Percentiles rank a stretch among this genome's conserved stretches.
Conservation (phyloP, 371 early-diverging fungal genomes). For the Circinella minor region DNA sequence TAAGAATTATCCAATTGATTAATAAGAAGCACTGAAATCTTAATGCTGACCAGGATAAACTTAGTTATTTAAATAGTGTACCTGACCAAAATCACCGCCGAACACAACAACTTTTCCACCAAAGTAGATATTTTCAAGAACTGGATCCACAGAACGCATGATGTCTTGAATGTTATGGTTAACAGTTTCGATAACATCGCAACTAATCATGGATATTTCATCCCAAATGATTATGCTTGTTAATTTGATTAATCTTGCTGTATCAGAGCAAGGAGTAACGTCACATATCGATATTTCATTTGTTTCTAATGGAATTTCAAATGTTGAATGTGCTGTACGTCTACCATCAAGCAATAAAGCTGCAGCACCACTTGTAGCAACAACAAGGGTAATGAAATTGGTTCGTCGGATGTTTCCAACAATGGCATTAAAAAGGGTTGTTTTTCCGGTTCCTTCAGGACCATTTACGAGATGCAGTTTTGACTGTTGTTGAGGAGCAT, state of each 20-base stretch:
- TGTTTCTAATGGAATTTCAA: slow-evolving; percentile 2
- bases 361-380: slow-evolving; percentile 8
- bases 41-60: too few species aligned
- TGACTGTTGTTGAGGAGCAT: background rate
- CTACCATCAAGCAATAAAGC: slow-evolving; percentile 14
- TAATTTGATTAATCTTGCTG: slow-evolving; percentile 14
- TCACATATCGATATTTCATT: too few species aligned
- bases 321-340: slow-evolving; percentile 9
- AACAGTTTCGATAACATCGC: slow-evolving; percentile 29
- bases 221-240: slow-evolving; percentile 38
- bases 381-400: slow-evolving; percentile 3
- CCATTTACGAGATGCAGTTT: background rate
- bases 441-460: background rate
- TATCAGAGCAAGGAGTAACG: background rate
- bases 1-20: too few species aligned
- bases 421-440: background rate
- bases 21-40: too few species aligned
- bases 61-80: background rate
- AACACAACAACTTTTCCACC: slow-evolving; percentile 33
- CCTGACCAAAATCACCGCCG: slow-evolving; percentile 17
- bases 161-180: slow-evolving; percentile 27
- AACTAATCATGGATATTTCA: slow-evolving; percentile 33
- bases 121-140: slow-evolving; percentile 24
- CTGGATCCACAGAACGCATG: slow-evolving; percentile 14
- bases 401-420: background rate